Evolutionary conservation across 139 green algal genomes (phyloP), one percentile per base, ranked within the genome.

Genomic region (Marvania coccoides): DNA sequence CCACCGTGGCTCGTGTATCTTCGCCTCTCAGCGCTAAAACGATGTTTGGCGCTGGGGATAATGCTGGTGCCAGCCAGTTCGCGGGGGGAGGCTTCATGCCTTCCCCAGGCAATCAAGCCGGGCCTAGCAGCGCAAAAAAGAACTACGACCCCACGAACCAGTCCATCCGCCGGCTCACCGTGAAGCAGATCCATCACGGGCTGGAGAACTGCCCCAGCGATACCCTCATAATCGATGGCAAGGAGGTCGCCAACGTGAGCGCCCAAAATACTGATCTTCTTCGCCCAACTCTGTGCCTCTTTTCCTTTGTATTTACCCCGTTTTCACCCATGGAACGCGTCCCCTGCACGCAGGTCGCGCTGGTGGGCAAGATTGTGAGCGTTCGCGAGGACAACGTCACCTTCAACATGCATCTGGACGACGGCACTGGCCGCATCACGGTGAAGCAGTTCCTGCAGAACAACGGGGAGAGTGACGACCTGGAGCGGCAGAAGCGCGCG

Each of bases 21-120:
- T 23, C 5, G 6, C 46, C 5, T 23, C 19, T 23, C 28, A n/a
- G 8, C 9, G 8, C n/a, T n/a, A n/a, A 1, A 33, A 64, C 33
- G 19, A 65, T 69, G 58, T 63, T 63, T 58, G 55, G 53, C 47
- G 56, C 35, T 28, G 48, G 9, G 23, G 46, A 56, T 30, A 37
- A 74, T 35, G 51, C 61, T 9, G 57, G 61, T 35, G 80, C 60
- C 47, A 70, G 37, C 12, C 67, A 84, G 66, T 91, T 91, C 75
- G 76, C 64, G 28, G 84, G 84, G 5, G 81, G 76, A 29, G 84
- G 84, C 56, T 91, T 91, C 71, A 87, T 91, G 72, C 75, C 75
- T 46, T 78, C 63, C 58, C 71, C 23, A 33, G 61, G 3, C 23
- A 45, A 12, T 37, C 47, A 58, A 24, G 58, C 26, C 2, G 63